Evolutionary conservation across 1,284 basidiomycete genomes (phyloP), one percentile per base, ranked within the genome.

Genomic region (Ustilago esculenta): DNA sequence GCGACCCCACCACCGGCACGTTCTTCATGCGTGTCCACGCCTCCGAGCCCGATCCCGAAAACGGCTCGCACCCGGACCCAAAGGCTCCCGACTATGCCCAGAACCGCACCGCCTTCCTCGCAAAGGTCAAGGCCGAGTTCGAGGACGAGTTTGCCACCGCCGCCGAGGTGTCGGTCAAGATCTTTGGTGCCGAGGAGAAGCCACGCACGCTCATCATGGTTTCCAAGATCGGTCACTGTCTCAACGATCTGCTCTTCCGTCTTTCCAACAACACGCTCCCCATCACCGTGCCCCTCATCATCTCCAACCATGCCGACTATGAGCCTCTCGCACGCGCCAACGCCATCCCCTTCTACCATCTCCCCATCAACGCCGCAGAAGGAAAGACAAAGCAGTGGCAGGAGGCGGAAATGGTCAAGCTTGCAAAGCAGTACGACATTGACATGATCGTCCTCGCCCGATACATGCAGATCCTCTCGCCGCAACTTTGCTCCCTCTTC

Each of bases 1-100:
- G 73, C 14, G 79, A 81, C 41, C 61, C 72, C 4, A 63, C 58
- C n/a, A 79, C 78, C 3, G 58, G 60, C 4, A 65, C 63, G n/a
- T 81, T 81, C 70, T 81, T 81, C 51, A 81, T 81, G 79, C 68
- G 79, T 24, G 74, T 80, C 10, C 77, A 79, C 39, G 74, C 77
- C n/a, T 68, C 58, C 8, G 61, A 68, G 18, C 68, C 69, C 10
- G 37, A 58, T 5, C 60, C 68, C 15, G 61, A 60, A 11, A 48
- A 54, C 30, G 68, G 68, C 20, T 34, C 50, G 7, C 50, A 58
- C 23, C 58, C 63, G 5, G 58, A 67, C 25, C 64, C 69, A 1
- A 44, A 36, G 4, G 52, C 50, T 6, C 11, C 63, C 12, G 64
- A 64, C 24, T 64, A 68, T 24, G 52, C 63, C 14, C 59, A 59